A percentile compares a stretch with the other conserved stretches of the same genome.
Conservation (phyloP, 2,329 filamentous ascomycete genomes). For the Hypoxylon sp. region DNA sequence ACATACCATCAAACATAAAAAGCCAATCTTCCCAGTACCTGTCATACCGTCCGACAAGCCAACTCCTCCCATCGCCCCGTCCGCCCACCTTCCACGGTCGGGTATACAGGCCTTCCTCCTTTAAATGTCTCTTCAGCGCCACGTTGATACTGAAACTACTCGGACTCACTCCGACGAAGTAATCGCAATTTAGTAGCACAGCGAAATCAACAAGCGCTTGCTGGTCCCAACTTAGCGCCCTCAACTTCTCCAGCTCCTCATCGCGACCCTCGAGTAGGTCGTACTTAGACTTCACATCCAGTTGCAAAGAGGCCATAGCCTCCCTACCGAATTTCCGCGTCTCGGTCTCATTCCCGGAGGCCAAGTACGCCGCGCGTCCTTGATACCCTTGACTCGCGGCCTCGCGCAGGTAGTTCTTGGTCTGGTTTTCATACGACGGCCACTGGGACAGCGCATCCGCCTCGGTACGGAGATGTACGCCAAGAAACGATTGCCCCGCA, state of each 20-base stretch:
- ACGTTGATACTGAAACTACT: constrained; percentile 65
- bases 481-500: constrained; percentile 51
- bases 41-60: constrained; percentile 60
- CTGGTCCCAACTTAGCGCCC: constrained; percentile 60
- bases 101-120: constrained; percentile 55
- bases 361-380: constrained; percentile 59
- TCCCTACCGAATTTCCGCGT: constrained; percentile 54
- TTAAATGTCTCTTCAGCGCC: constrained; percentile 61
- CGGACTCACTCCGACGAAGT: constrained; percentile 62
- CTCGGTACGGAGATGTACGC: constrained; percentile 64
- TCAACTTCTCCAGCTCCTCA: constrained; percentile 49
- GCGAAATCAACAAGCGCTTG: constrained; percentile 61
- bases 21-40: constrained; percentile 65
- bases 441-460: constrained; percentile 61
- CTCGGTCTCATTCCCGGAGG: constrained; percentile 61
- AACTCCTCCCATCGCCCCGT: constrained; percentile 59
- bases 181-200: constrained; percentile 57
- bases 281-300: constrained; percentile 58
- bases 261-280: constrained; percentile 53
- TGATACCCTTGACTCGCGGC: constrained; percentile 53
- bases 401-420: constrained; percentile 56
- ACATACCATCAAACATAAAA: constrained; percentile 64
- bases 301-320: constrained; percentile 49
- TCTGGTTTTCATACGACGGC: constrained; percentile 61
- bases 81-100: constrained; percentile 60